A percentile compares a stretch with the other conserved stretches of the same genome.
Evolutionary conservation across 169 alveolate species (phyloP).

Genomic region (Plasmodium cynomolgi): DNA sequence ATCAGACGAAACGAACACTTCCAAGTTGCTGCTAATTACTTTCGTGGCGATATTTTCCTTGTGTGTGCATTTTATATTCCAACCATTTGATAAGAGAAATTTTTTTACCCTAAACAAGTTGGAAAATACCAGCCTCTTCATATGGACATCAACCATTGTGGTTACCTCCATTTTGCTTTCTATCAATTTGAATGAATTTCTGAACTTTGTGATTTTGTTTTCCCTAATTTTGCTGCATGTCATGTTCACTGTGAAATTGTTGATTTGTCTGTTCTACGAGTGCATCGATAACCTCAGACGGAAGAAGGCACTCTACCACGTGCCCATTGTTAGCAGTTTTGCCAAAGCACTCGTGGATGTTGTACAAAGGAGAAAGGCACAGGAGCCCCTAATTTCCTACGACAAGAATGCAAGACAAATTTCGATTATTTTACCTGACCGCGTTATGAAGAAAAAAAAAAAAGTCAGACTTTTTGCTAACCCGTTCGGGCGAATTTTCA

Average conservation of each 20-base stretch:
- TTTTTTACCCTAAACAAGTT: conserved; percentile 58
- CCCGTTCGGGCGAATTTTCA: conserved; percentile 6
- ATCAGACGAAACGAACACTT: conserved; percentile 79
- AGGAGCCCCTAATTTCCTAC: conserved; percentile 79
- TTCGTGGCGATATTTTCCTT: conserved; percentile 84
- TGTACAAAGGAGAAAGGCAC: conserved; percentile 58
- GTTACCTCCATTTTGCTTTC: conserved; percentile 73
- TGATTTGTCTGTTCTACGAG: conserved; percentile 72
- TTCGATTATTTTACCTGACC: conserved; percentile 73
- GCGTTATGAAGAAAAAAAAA: conserved; percentile 14
- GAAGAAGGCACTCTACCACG: conserved; percentile 42
- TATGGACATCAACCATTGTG: conserved; percentile 65
- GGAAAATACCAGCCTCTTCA: conserved; percentile 33
- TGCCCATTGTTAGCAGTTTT: conserved; percentile 75
- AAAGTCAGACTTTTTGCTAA: not conserved
- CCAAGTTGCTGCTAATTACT: conserved; percentile 83
- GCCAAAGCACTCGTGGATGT: conserved; percentile 65
- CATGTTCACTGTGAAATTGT: conserved; percentile 63
- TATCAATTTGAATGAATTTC: conserved; percentile 49
- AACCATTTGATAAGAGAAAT: conserved; percentile 88
- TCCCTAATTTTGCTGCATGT: conserved; percentile 39
- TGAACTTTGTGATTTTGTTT: conserved; percentile 52
- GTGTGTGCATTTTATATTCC: conserved; percentile 82
- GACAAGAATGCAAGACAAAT: conserved; percentile 69
- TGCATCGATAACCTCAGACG: conserved; percentile 77